Evolutionary conservation across 1,284 basidiomycete genomes (phyloP).

Genomic region (Pholiota adiposa): DNA sequence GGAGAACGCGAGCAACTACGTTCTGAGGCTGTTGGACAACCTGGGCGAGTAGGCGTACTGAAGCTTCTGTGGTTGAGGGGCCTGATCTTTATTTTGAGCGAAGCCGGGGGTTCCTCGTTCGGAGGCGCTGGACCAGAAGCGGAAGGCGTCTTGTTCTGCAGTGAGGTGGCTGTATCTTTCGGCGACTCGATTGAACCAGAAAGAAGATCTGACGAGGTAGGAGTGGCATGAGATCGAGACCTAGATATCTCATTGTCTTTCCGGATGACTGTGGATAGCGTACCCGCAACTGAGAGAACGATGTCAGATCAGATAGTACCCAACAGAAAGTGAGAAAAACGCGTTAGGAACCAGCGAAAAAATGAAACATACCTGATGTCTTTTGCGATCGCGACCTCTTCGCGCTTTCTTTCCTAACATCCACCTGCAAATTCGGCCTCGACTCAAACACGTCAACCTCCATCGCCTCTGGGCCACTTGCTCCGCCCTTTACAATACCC

Average conservation of each 20-base stretch:
- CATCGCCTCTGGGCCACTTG: neutral
- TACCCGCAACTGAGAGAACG: neutral
- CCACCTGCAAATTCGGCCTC: neutral
- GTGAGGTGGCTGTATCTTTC: too few relatives aligned
- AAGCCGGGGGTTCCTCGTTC: neutral
- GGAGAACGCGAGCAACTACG: neutral
- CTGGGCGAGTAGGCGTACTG: neutral
- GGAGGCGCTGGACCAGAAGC: neutral
- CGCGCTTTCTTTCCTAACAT: neutral
- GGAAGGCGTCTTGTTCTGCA: neutral
- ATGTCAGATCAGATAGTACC: neutral
- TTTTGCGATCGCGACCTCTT: neutral
- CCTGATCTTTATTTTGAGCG: conserved; percentile 2
- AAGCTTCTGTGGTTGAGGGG: neutral
- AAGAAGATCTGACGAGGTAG: neutral
- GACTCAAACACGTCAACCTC: conserved; percentile 1
- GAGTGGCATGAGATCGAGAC: neutral
- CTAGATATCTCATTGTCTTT: neutral
- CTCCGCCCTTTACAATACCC: neutral
- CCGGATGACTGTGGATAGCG: neutral
- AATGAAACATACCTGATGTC: neutral
- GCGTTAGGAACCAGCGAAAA: neutral
- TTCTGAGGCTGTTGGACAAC: neutral
- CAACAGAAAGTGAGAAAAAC: neutral
- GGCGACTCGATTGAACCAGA: neutral